These are phyloP conservation scores for Chalciporus pseudorubinellus DNA, from an alignment of 768 basidiomycete genomes.

Conservation along the genomic window DNA sequence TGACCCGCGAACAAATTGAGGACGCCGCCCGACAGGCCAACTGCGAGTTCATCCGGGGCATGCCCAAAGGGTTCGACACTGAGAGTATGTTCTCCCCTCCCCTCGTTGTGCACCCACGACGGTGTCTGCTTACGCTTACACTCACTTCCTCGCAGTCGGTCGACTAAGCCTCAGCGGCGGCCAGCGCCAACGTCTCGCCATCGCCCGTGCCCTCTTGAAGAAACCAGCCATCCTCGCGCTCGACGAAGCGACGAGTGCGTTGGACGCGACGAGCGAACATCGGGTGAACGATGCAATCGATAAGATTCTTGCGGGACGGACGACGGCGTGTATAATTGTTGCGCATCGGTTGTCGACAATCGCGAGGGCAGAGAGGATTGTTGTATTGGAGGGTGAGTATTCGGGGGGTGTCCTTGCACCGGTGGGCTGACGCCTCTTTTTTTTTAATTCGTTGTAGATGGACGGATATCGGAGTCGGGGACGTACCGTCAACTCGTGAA, in stretches of 20 bases:
- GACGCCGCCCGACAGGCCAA: conserved; percentile 87
- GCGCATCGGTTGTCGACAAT: conserved; percentile 90
- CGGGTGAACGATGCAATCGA: conserved; percentile 86
- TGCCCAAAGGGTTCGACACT: conserved; percentile 94
- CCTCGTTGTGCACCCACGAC: conserved; percentile 38
- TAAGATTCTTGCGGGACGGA: conserved; percentile 72
- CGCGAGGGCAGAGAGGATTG: conserved; percentile 84
- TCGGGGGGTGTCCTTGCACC: not conserved
- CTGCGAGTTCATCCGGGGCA: conserved; percentile 93
- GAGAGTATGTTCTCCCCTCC: conserved; percentile 54
- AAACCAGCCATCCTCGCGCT: conserved; percentile 85
- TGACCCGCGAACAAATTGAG: conserved; percentile 81
- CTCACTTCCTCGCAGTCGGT: conserved; percentile 15
- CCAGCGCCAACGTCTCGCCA: conserved; percentile 78
- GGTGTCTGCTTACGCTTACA: conserved; percentile 13
- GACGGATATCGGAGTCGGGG: conserved; percentile 78
- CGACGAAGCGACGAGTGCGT: conserved; percentile 86
- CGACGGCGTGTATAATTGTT: conserved; percentile 86
- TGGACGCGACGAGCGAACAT: conserved; percentile 88
- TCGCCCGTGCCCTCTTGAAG: conserved; percentile 84
- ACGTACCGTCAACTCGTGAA: conserved; percentile 77
- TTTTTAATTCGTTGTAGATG: conserved; percentile 42
- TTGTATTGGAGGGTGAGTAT: conserved; percentile 79
- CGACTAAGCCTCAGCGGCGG: conserved; percentile 49
- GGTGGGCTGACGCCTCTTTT: not conserved